Percentiles rank a stretch among this genome's conserved stretches.
Evolutionary conservation across 805 yeast species (phyloP).

Genomic region (Myxozyma monticola): DNA sequence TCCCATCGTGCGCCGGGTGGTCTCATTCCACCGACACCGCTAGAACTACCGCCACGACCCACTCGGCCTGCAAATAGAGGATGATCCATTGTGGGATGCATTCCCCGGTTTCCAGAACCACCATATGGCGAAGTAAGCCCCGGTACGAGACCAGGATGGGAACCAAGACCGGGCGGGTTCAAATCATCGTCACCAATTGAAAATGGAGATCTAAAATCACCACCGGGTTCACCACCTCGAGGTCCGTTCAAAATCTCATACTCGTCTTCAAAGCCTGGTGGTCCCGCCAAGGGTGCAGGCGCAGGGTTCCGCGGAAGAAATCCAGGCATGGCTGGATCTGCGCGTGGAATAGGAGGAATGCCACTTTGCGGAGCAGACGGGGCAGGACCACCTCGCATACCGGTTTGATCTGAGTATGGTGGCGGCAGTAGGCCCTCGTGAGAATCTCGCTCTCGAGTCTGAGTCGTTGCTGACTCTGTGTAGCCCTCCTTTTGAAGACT

Average conservation of each 20-base stretch:
- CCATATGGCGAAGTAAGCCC: conserved; percentile 13
- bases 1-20: conserved; percentile 46
- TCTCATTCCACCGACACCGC: conserved; percentile 30
- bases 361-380: conserved; percentile 5
- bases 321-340: conserved; percentile 2
- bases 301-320: conserved; percentile 5
- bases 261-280: conserved; percentile 50
- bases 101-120: conserved; percentile 19
- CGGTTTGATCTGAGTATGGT: conserved; percentile 17
- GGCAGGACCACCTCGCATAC: neutral
- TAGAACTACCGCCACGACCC: conserved; percentile 27
- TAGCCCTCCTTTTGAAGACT: conserved; percentile 20
- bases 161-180: conserved; percentile 43
- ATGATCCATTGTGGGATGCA: conserved; percentile 31
- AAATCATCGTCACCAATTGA: conserved; percentile 43
- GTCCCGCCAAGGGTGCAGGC: conserved; percentile 33
- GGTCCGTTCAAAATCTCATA: conserved; percentile 34
- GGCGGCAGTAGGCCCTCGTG: conserved; percentile 25
- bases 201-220: conserved; percentile 22
- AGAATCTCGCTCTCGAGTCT: conserved; percentile 19
- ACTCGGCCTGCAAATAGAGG: conserved; percentile 27
- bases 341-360: neutral
- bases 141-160: conserved; percentile 40
- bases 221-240: conserved; percentile 7
- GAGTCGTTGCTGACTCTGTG: conserved; percentile 3